Conservation (phyloP, 2,329 filamentous ascomycete genomes). For the Colletotrichum godetiae region DNA sequence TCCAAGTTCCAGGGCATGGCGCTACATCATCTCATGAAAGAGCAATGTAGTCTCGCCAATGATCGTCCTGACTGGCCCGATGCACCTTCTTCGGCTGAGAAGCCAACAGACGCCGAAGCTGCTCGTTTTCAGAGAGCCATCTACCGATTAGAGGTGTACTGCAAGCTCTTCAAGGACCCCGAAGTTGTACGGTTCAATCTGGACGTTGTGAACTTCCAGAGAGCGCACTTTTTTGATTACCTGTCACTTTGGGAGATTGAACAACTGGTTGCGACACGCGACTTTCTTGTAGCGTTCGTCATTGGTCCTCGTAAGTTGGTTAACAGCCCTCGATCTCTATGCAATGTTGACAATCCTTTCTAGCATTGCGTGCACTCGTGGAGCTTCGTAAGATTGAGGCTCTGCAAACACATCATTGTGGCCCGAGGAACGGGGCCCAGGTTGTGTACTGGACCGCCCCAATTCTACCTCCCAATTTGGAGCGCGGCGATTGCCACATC, state of each 20-base stretch:
- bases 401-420: conserved; percentile 20
- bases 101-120: conserved; percentile 4
- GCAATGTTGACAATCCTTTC: background rate
- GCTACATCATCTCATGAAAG: conserved; percentile 7
- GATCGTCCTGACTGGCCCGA: conserved; percentile 25
- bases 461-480: conserved; percentile 18
- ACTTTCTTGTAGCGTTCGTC: conserved; percentile 20
- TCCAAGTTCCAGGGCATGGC: conserved; percentile 12
- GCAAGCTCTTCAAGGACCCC: conserved; percentile 27
- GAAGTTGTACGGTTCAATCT: conserved; percentile 31
- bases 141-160: conserved; percentile 30
- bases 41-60: conserved; percentile 19
- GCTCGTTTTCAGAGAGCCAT: conserved; percentile 27
- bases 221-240: conserved; percentile 25
- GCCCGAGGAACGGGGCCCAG: conserved; percentile 7
- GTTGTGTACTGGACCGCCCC: conserved; percentile 27
- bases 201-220: conserved; percentile 29
- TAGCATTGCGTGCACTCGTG: conserved; percentile 24
- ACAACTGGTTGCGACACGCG: conserved; percentile 17
- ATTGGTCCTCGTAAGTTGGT: conserved; percentile 26
- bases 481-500: conserved; percentile 27
- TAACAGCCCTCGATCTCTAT: background rate
- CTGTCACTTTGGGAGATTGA: conserved; percentile 32
- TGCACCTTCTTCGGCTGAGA: background rate
- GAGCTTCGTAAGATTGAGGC: conserved; percentile 25